Conservation (phyloP, 345 rosid species). For the Eucalyptus erythrocorys region DNA sequence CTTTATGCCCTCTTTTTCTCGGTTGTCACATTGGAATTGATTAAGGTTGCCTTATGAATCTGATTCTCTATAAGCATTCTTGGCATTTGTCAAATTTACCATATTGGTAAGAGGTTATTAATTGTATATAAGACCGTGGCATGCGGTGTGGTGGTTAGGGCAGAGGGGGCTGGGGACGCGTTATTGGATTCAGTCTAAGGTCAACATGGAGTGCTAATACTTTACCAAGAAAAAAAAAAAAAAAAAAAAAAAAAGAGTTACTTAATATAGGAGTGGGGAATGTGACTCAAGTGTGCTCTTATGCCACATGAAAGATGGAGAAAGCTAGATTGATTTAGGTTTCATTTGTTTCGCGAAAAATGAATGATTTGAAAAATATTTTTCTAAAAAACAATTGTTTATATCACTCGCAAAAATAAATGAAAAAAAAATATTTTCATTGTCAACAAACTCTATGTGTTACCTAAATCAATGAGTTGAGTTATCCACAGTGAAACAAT, state of each 20-base stretch:
- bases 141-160: neutral
- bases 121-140: neutral
- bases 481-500: neutral
- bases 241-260: neutral
- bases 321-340: neutral
- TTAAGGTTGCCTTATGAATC: neutral
- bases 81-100: neutral
- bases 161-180: neutral
- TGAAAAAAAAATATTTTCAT: neutral
- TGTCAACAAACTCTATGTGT: neutral
- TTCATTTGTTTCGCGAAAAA: fast-evolving
- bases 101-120: neutral
- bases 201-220: neutral
- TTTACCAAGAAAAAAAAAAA: neutral
- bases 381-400: neutral
- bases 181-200: neutral
- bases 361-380: neutral
- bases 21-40: neutral
- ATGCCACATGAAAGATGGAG: neutral
- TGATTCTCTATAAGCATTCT: neutral
- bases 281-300: neutral
- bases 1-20: neutral
- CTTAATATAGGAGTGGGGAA: neutral
- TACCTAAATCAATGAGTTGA: neutral
- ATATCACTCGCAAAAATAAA: neutral